A percentile compares a stretch with the other conserved stretches of the same genome.
Conservation (phyloP, 306 rosid species). For the Adenanthera pavonina region DNA sequence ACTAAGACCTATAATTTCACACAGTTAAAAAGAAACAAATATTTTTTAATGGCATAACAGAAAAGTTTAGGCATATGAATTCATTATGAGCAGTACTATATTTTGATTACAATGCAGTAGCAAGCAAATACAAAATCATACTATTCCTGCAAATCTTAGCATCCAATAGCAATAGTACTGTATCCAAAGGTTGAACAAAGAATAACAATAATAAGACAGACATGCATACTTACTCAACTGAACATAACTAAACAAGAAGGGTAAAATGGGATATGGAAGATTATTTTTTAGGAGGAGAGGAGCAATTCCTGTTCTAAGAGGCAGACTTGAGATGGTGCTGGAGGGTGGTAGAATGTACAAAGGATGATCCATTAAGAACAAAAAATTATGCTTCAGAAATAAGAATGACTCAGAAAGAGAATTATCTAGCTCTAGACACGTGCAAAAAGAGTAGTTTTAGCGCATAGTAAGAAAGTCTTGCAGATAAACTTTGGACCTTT, state of each 20-base stretch:
- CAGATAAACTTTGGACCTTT: neutral
- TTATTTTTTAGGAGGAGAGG: neutral
- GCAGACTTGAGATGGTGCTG: neutral
- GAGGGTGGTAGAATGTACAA: neutral
- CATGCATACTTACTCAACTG: neutral
- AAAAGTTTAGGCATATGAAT: slow-evolving; percentile 16
- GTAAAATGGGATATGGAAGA: neutral
- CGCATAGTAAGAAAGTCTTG: neutral
- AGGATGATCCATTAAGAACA: neutral
- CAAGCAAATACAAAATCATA: neutral
- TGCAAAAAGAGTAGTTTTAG: neutral
- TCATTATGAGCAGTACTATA: neutral
- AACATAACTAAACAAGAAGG: neutral
- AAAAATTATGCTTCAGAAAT: neutral
- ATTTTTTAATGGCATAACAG: slow-evolving; percentile 16
- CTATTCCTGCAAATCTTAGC: slow-evolving; percentile 13
- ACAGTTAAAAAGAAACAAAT: slow-evolving; percentile 8
- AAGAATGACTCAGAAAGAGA: neutral
- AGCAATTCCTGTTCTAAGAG: neutral
- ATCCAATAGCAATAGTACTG: neutral
- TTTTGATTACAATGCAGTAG: neutral
- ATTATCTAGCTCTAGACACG: neutral
- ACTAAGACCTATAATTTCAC: slow-evolving; percentile 69
- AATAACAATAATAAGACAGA: neutral
- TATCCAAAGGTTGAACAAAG: neutral